Conservation (phyloP, 495 filamentous ascomycete species). For the Venustampulla echinocandica region DNA sequence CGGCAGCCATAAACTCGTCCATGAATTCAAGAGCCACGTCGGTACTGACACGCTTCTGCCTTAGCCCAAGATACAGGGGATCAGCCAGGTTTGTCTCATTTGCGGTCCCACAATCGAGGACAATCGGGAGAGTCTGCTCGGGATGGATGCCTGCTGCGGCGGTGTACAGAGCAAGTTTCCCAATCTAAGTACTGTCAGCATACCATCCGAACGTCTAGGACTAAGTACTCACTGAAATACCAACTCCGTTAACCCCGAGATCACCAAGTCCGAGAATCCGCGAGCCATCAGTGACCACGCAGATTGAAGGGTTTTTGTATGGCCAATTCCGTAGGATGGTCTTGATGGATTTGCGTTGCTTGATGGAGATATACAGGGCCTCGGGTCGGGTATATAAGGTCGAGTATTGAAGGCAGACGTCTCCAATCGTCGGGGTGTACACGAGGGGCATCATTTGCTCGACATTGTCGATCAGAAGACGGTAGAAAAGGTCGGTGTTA, state of each 20-base stretch:
- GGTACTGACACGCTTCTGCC: conserved; percentile 67
- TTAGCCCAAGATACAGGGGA: conserved; percentile 87
- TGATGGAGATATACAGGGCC: conserved; percentile 86
- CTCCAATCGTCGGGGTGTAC: conserved; percentile 95
- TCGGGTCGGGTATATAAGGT: conserved; percentile 94
- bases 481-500: conserved; percentile 92
- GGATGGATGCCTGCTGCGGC: conserved; percentile 96
- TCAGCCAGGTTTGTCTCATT: conserved; percentile 85
- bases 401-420: conserved; percentile 92
- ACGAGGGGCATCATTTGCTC: conserved; percentile 89
- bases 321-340: conserved; percentile 88
- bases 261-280: conserved; percentile 94
- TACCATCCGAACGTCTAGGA: conserved; percentile 2
- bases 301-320: conserved; percentile 80
- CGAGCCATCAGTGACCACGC: conserved; percentile 93
- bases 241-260: conserved; percentile 94
- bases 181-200: conserved; percentile 36
- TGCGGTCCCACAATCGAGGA: conserved; percentile 82
- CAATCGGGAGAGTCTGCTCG: conserved; percentile 82
- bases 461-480: conserved; percentile 82
- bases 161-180: conserved; percentile 88
- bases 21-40: conserved; percentile 87
- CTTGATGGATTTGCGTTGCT: conserved; percentile 74
- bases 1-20: conserved; percentile 93
- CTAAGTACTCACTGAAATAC: conserved; percentile 71